Conservation (phyloP, 306 rosid species). For the Cucumis cinereus region DNA sequence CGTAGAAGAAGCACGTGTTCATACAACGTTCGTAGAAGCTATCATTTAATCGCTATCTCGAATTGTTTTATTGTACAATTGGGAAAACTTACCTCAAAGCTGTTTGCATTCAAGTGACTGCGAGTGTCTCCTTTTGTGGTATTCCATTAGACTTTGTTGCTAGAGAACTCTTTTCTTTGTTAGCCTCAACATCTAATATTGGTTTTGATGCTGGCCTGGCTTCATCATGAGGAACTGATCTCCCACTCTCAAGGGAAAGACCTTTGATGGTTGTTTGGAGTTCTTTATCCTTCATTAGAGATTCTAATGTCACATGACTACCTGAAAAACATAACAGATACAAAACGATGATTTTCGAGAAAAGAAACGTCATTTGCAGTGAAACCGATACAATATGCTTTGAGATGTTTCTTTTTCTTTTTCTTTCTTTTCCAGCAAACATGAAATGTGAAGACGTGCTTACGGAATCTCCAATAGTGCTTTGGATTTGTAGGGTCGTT, state of each 20-base stretch:
- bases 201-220: slow-evolving; percentile 19
- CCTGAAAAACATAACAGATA: slow-evolving; percentile 32
- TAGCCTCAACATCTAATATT: slow-evolving; percentile 9
- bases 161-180: slow-evolving; percentile 15
- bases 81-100: background rate
- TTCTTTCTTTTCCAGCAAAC: background rate
- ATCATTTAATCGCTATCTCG: background rate
- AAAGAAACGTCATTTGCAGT: background rate
- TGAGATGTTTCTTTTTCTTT: background rate
- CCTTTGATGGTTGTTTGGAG: slow-evolving; percentile 48
- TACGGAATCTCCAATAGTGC: slow-evolving; percentile 99
- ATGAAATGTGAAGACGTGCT: slow-evolving; percentile 12
- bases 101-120: slow-evolving; percentile 11
- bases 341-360: background rate
- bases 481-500: slow-evolving; percentile 94
- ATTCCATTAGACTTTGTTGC: slow-evolving; percentile 17
- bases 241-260: slow-evolving; percentile 48
- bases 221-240: slow-evolving; percentile 44
- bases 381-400: background rate
- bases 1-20: background rate
- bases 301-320: slow-evolving; percentile 68
- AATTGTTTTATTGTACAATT: background rate
- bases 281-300: slow-evolving; percentile 53
- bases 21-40: background rate
- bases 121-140: slow-evolving; percentile 21